phyloP scores from a whole-genome alignment of 352 stramenopile species.

The Peronospora tabacina region DNA sequence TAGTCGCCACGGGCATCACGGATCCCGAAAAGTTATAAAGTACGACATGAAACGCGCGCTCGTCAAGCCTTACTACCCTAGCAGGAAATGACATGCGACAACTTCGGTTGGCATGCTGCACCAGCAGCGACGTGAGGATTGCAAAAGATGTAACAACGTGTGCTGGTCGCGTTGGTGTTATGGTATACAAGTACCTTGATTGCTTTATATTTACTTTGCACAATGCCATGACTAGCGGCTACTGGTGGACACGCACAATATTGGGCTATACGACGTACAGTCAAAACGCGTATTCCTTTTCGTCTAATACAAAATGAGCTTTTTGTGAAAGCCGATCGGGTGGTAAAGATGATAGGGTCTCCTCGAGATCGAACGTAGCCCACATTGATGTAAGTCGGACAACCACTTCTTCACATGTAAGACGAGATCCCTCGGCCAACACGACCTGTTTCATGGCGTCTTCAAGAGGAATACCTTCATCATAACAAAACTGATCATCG shows the following conservation, averaged over 20 bases:
- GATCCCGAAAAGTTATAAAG: slow-evolving; percentile 70
- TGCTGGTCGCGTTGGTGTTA: slow-evolving; percentile 25
- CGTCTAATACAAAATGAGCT: slow-evolving; percentile 34
- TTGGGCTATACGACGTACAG: slow-evolving; percentile 15
- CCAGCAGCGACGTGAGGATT: slow-evolving; percentile 1
- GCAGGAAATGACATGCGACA: slow-evolving; percentile 5
- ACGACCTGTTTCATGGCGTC: slow-evolving; percentile 80
- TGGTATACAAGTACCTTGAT: slow-evolving; percentile 11
- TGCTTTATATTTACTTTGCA: slow-evolving; percentile 38
- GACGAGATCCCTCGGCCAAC: slow-evolving; percentile 37
- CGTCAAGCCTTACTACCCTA: slow-evolving; percentile 1
- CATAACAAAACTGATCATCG: slow-evolving; percentile 55
- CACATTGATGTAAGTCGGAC: slow-evolving; percentile 74
- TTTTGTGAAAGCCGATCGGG: slow-evolving; percentile 43
- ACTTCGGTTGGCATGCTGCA: slow-evolving; percentile 4
- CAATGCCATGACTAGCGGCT: slow-evolving; percentile 26
- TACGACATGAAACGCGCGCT: slow-evolving; percentile 1
- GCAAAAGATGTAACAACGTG: slow-evolving; percentile 3
- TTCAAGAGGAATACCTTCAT: slow-evolving; percentile 54
- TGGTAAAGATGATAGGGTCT: slow-evolving; percentile 42
- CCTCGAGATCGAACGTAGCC: slow-evolving; percentile 58
- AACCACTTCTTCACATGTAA: slow-evolving; percentile 70
- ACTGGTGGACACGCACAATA: slow-evolving; percentile 26
- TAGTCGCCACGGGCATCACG: slow-evolving; percentile 83
- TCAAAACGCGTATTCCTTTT: slow-evolving; percentile 40